Percentiles rank a stretch among this genome's conserved stretches.
Evolutionary conservation across 129 eudicot species (phyloP).

Genomic region (Smallanthus sonchifolius): DNA sequence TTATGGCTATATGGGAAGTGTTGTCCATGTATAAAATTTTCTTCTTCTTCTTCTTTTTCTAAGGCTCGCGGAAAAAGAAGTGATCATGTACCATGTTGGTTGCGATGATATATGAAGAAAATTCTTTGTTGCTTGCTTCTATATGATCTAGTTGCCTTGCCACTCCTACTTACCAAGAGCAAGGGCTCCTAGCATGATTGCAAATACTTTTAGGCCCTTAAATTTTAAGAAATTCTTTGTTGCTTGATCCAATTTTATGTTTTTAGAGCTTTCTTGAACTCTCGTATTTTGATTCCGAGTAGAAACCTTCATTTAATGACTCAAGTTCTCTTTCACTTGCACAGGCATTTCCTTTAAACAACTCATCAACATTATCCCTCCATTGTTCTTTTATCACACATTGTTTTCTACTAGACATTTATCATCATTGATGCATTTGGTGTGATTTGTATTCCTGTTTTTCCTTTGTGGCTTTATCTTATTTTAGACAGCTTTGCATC

Average conservation of each 20-base stretch:
- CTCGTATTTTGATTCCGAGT: not conserved
- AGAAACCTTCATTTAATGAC: not conserved
- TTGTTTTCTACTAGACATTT: not conserved
- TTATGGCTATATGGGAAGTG: too few species aligned
- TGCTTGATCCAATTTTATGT: not conserved
- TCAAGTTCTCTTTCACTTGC: not conserved
- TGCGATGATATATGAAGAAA: too few species aligned
- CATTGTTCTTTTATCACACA: not conserved
- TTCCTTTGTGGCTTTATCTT: not conserved
- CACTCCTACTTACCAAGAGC: not conserved
- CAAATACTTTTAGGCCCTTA: too few species aligned
- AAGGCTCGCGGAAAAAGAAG: too few species aligned
- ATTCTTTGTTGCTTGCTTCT: too few species aligned
- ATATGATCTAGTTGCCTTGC: not conserved
- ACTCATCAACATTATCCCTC: not conserved
- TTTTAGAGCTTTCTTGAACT: not conserved
- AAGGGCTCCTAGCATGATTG: not conserved
- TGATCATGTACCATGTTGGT: too few species aligned
- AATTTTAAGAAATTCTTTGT: too few species aligned
- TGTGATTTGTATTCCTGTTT: not conserved
- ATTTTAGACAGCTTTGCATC: not conserved
- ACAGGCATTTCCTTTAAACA: too few species aligned
- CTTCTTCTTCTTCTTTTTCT: too few species aligned
- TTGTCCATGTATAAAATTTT: too few species aligned
- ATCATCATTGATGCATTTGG: not conserved